Percentiles rank a stretch among this genome's conserved stretches.
Conservation (phyloP, 2,329 filamentous ascomycete species). For the Xylariaceae sp. region DNA sequence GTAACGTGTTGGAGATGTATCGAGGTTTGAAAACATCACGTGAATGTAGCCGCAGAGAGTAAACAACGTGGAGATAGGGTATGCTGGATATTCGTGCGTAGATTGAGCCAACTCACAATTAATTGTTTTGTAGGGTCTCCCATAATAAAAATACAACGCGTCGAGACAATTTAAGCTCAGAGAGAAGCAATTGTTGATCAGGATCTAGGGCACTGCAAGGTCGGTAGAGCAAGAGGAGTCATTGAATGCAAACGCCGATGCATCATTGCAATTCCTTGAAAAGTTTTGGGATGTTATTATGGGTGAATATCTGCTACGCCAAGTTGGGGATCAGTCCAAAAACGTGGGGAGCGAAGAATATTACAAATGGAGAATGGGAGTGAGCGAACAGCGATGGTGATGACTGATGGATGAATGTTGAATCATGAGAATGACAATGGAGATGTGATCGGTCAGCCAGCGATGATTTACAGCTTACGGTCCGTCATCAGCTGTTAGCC, state of each 20-base stretch:
- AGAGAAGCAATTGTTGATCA: background rate
- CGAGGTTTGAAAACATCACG: no score
- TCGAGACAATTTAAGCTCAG: background rate
- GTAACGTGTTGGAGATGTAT: no score
- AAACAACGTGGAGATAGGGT: no score
- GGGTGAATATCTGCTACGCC: background rate
- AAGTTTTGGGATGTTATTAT: background rate
- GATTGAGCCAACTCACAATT: conserved; percentile 24
- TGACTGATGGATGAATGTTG: background rate
- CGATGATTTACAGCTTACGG: no score
- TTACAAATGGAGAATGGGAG: background rate
- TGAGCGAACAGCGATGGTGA: background rate
- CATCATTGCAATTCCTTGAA: conserved; percentile 15
- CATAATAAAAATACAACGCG: conserved; percentile 24
- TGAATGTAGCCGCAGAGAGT: no score
- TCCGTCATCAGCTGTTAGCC: background rate
- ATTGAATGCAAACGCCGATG: conserved; percentile 9
- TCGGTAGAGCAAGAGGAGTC: conserved; percentile 7
- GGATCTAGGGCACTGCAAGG: conserved; percentile 16
- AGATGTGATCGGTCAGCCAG: background rate
- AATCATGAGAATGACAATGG: background rate
- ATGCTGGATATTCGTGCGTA: background rate
- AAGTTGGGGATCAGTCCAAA: background rate
- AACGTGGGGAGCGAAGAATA: background rate
- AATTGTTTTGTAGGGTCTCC: conserved; percentile 26